phyloP scores from a whole-genome alignment of 2,329 filamentous ascomycete genomes.

The Arachnomyces sp. region DNA sequence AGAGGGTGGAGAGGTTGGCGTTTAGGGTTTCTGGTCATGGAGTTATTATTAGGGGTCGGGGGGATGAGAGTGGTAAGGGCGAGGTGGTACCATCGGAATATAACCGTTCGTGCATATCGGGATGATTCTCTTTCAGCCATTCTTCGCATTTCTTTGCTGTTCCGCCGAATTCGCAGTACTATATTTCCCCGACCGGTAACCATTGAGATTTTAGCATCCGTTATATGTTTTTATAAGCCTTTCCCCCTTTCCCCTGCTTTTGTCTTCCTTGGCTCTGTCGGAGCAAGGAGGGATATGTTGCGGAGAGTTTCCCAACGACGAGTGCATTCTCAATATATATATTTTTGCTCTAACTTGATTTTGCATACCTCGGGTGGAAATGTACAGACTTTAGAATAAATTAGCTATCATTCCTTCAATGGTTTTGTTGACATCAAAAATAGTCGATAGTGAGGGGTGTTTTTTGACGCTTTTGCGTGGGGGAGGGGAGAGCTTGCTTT shows the following conservation, averaged over 20 bases:
- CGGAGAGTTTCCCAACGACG: neutral
- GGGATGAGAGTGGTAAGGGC: neutral
- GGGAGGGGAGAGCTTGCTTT: conserved; percentile 17
- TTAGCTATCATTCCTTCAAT: conserved; percentile 4
- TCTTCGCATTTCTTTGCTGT: conserved; percentile 96
- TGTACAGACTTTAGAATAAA: conserved; percentile 47
- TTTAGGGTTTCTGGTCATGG: conserved; percentile 61
- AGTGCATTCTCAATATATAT: neutral
- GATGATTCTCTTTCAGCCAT: conserved; percentile 75
- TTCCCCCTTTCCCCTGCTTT: neutral
- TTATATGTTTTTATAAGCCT: neutral
- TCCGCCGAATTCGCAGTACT: conserved; percentile 99
- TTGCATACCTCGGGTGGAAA: conserved; percentile 59
- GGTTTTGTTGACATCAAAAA: neutral
- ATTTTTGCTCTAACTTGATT: neutral
- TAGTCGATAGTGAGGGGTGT: neutral
- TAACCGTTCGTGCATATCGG: conserved; percentile 65
- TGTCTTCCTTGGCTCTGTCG: neutral
- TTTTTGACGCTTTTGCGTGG: neutral
- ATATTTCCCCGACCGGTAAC: conserved; percentile 19
- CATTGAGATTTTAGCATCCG: conserved; percentile 3
- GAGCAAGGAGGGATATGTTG: neutral
- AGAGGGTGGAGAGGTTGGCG: conserved; percentile 77
- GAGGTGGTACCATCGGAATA: conserved; percentile 68
- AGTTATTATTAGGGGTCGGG: neutral